phyloP scores from a whole-genome alignment of 371 early-diverging fungal genomes.

The Syncephalis fuscata region DNA sequence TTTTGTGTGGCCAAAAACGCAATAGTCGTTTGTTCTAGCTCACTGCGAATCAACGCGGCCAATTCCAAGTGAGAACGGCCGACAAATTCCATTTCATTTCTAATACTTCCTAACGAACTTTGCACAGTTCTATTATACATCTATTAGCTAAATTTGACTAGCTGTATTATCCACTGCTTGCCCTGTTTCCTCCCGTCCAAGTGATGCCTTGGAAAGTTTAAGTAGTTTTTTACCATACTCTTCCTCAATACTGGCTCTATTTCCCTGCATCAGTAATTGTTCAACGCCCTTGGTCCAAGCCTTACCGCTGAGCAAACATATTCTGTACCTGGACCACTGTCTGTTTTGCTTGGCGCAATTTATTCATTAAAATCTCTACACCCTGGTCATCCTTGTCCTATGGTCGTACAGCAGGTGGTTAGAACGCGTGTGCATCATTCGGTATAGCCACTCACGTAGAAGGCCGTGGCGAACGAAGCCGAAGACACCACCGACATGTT shows the following conservation, averaged over 20 bases:
- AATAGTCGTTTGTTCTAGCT: conserved; percentile 50
- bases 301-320: conserved; percentile 26
- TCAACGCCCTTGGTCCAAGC: background rate
- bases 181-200: conserved; percentile 82
- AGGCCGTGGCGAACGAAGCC: too few species aligned
- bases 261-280: background rate
- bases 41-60: conserved; percentile 54
- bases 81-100: conserved; percentile 60
- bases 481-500: too few species aligned
- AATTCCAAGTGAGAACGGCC: conserved; percentile 63
- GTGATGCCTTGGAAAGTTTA: conserved; percentile 55
- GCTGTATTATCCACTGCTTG: conserved; percentile 9
- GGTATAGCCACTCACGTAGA: background rate
- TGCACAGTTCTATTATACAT: conserved; percentile 32
- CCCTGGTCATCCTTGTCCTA: conserved; percentile 80
- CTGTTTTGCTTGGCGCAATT: conserved; percentile 71
- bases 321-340: conserved; percentile 59
- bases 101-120: conserved; percentile 42
- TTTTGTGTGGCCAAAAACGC: conserved; percentile 71
- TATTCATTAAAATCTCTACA: conserved; percentile 55
- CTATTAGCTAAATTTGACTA: background rate
- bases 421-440: too few species aligned
- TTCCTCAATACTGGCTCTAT: conserved; percentile 67
- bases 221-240: conserved; percentile 67
- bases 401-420: too few species aligned